Evolutionary conservation across 2,329 filamentous ascomycete genomes (phyloP).

Genomic region (Calonectria pauciramosa): DNA sequence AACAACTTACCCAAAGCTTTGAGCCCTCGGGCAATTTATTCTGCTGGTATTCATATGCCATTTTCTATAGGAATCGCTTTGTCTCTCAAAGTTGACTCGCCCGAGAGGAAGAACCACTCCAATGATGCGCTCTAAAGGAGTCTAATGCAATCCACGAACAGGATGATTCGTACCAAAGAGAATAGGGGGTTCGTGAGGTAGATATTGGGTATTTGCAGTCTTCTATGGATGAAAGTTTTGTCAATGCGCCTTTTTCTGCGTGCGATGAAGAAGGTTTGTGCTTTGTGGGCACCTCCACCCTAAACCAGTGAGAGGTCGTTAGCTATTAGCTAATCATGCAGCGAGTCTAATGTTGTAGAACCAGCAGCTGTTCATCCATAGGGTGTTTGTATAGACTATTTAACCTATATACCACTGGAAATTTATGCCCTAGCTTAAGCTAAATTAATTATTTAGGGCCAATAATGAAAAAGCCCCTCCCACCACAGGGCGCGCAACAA

Average conservation of each 20-base stretch:
- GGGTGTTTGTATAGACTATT: not conserved
- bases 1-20: not conserved
- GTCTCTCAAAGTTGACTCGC: not conserved
- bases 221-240: not conserved
- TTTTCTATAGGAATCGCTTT: not conserved
- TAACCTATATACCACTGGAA: not conserved
- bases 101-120: not conserved
- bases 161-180: not conserved
- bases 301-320: not conserved
- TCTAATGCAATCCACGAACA: not conserved
- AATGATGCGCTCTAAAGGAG: not conserved
- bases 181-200: not conserved
- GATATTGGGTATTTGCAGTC: not conserved
- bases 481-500: conserved; percentile 83
- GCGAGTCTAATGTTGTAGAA: not conserved
- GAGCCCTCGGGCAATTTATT: not conserved
- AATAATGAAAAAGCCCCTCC: conserved; percentile 83
- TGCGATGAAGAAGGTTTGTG: not conserved
- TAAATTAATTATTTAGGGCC: not conserved
- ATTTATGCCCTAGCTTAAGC: not conserved
- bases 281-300: not conserved
- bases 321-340: not conserved
- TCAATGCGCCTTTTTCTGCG: not conserved
- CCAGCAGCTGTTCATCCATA: not conserved
- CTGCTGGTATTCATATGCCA: not conserved